These are phyloP conservation scores for Solanum tarapatanum DNA, from an alignment of 257 asterid species.

Conservation along the genomic window DNA sequence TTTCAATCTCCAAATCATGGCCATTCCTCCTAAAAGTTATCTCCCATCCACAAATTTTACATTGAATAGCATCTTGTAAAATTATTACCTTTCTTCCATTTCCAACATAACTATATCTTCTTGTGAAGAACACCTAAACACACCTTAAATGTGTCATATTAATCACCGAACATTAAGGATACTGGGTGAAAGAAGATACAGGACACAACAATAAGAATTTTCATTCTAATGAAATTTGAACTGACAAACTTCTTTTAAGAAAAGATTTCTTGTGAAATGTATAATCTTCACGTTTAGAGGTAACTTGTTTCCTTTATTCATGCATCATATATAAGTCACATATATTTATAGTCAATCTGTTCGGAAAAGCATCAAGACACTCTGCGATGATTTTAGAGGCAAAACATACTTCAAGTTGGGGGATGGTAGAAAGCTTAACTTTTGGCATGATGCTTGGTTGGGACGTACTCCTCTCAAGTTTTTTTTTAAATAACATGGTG, in stretches of 20 bases:
- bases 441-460: neutral
- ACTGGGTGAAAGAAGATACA: neutral
- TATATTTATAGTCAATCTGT: neutral
- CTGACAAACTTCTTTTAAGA: neutral
- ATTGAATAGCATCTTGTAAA: neutral
- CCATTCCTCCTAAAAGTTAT: neutral
- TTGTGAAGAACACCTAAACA: neutral
- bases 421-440: neutral
- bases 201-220: neutral
- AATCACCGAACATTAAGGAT: neutral
- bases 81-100: neutral
- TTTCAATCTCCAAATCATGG: neutral
- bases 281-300: neutral
- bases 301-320: neutral
- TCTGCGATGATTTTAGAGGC: neutral
- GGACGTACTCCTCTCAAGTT: neutral
- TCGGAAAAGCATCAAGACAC: neutral
- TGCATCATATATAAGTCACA: neutral
- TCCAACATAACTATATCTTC: neutral
- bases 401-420: neutral
- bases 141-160: neutral
- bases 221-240: neutral
- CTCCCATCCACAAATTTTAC: neutral
- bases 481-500: too few species aligned
- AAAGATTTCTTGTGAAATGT: neutral